phyloP scores from a whole-genome alignment of 495 filamentous ascomycete species.

The Apiosordaria backusii region DNA sequence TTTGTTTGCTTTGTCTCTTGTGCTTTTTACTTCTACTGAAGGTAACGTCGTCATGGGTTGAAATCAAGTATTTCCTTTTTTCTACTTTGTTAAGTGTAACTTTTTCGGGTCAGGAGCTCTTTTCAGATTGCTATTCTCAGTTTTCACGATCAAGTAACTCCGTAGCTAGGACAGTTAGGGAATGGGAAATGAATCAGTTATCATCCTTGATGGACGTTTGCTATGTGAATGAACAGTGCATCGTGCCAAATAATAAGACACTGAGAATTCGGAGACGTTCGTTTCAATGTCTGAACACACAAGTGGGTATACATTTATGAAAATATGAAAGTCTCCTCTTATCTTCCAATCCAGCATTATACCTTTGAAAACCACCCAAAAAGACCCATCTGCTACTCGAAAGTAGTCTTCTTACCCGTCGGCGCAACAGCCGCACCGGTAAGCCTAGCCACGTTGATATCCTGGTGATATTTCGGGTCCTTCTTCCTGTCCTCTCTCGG shows the following conservation, averaged over 20 bases:
- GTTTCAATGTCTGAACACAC: background rate
- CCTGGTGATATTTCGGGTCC: conserved; percentile 22
- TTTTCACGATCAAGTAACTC: background rate
- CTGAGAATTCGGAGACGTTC: too few species aligned
- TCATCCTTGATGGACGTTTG: too few species aligned
- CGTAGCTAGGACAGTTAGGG: background rate
- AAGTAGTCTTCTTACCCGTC: conserved; percentile 80
- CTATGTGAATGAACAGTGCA: too few species aligned
- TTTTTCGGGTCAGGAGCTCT: background rate
- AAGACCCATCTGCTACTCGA: conserved; percentile 45
- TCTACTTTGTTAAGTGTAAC: background rate
- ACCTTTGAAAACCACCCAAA: background rate
- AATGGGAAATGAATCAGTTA: background rate
- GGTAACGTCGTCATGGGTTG: background rate
- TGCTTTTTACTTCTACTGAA: background rate
- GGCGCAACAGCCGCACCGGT: conserved; percentile 75
- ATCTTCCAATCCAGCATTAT: background rate
- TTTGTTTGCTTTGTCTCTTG: background rate
- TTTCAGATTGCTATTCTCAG: background rate
- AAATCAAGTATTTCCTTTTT: background rate
- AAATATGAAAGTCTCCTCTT: background rate
- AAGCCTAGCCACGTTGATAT: conserved; percentile 46
- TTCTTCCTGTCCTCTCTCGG: conserved; percentile 21
- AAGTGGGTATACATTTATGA: background rate
- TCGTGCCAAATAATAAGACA: too few species aligned